These are phyloP conservation scores for Aspergillus sp. DNA, from an alignment of 2,329 filamentous ascomycete genomes.

Conservation along the genomic window DNA sequence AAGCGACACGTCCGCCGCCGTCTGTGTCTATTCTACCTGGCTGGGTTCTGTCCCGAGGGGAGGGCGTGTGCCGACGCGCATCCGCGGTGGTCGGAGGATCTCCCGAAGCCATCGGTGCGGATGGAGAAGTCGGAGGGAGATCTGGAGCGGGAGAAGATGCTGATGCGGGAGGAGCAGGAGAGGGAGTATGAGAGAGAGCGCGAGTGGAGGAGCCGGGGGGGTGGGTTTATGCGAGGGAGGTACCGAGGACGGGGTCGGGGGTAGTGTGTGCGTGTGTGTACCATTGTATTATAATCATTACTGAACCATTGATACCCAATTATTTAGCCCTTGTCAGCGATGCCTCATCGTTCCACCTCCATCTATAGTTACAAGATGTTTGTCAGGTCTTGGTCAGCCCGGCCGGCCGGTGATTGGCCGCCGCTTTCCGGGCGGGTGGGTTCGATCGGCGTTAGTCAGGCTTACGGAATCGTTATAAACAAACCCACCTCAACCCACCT, in stretches of 20 bases:
- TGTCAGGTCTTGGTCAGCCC: too few relatives aligned
- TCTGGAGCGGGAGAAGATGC: conserved; percentile 48
- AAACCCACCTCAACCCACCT: too few relatives aligned
- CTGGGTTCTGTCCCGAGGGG: conserved; percentile 89
- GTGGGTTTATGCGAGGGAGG: conserved; percentile 34
- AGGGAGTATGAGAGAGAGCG: conserved; percentile 46
- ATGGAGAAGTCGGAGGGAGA: conserved; percentile 67
- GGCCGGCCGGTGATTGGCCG: too few relatives aligned
- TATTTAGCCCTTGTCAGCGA: too few relatives aligned
- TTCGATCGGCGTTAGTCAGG: too few relatives aligned
- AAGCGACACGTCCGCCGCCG: conserved; percentile 80
- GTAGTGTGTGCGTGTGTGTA: conserved; percentile 8
- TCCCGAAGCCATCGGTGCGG: conserved; percentile 48
- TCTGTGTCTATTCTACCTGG: conserved; percentile 76
- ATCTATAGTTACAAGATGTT: too few relatives aligned
- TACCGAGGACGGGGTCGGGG: conserved; percentile 40
- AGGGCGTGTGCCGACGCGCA: conserved; percentile 67
- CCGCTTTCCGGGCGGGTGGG: too few relatives aligned
- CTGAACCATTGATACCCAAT: too few relatives aligned
- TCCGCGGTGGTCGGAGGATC: conserved; percentile 63
- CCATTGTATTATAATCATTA: too few relatives aligned
- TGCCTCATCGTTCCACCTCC: too few relatives aligned
- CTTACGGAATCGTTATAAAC: too few relatives aligned
- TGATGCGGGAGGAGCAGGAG: conserved; percentile 53
- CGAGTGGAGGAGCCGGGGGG: conserved; percentile 42